These are phyloP conservation scores for Teratosphaeriaceae sp. DNA, from an alignment of 2,329 filamentous ascomycete species.

Conservation along the genomic window DNA sequence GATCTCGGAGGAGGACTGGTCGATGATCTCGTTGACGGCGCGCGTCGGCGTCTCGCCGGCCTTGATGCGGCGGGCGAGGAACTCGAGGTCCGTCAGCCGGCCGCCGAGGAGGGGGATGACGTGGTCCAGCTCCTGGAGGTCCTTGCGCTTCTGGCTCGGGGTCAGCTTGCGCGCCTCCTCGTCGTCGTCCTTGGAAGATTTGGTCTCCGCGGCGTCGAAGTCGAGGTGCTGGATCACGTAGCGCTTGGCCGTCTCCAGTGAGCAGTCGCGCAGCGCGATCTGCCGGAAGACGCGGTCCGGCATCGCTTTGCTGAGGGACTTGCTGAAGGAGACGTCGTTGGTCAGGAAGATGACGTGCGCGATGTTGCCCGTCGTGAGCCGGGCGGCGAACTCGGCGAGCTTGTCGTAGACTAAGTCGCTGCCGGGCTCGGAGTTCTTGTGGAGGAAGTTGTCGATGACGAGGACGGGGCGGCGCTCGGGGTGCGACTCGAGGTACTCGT, in stretches of 20 bases:
- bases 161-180: constrained; percentile 37
- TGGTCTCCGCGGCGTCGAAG: constrained; percentile 33
- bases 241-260: constrained; percentile 73
- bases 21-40: constrained; percentile 82
- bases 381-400: constrained; percentile 76
- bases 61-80: constrained; percentile 82
- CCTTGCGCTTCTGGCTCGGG: constrained; percentile 42
- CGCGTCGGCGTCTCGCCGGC: constrained; percentile 74
- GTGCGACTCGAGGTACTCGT: constrained; percentile 85
- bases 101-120: constrained; percentile 81
- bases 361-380: constrained; percentile 76
- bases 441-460: constrained; percentile 85
- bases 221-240: constrained; percentile 82
- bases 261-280: constrained; percentile 78
- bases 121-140: constrained; percentile 67
- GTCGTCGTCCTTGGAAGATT: constrained; percentile 32
- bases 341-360: constrained; percentile 95
- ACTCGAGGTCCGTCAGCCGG: constrained; percentile 91
- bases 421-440: constrained; percentile 53
- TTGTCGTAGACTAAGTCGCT: constrained; percentile 45
- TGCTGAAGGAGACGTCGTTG: constrained; percentile 80
- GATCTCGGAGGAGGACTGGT: constrained; percentile 82
- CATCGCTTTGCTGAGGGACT: constrained; percentile 76
- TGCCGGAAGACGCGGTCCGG: constrained; percentile 88
- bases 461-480: constrained; percentile 77